Evolutionary conservation across 2,329 filamentous ascomycete genomes (phyloP), one percentile per base, ranked within the genome.

Genomic region (Colletotrichum sp.): DNA sequence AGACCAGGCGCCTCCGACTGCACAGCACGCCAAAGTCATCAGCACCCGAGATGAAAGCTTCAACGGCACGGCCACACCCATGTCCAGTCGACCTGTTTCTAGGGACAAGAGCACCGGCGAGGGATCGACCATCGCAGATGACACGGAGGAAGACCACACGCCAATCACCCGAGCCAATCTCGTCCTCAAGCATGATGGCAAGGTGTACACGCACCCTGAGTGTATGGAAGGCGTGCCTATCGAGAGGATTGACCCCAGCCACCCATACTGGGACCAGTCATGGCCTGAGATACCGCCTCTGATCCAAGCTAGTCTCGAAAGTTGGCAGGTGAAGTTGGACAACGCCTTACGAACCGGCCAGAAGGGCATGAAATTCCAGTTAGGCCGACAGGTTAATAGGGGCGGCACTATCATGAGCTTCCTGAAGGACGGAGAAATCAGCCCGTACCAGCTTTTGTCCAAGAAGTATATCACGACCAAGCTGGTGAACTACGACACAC

Each of bases 231-330:
- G 89, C 3, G 89, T 91, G 1, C 90, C 90, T 1, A 78, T 91
- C 4, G 86, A 83, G 49, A 90, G 89, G 79, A 90, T 92, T 65
- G 81, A 86, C 55, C 82, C 86, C 18, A 81, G 79, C 9, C 87
- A 92, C 55, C 87, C 89, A 0, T 92, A 92, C 80, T 92, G 90
- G 90, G 89, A 92, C 16, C 81, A 85, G 0, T 85, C 86, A 6
- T 92, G 90, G 90, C 85, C 86, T 13, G 81, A 87, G 5, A 82
- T 91, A 6, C 86, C 86, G 71, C 80, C 81, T 2, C 77, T 86
- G 8, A 87, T 91, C 9, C 82, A 86, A 59, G 84, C 85, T 1
- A 84, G 87, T 44, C 82, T 90, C 9, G 83, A 86, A 8, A 85
- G 85, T 52, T 91, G 89, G 88, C 84, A 84, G 24, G 84, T 86